These are phyloP conservation scores for Diaporthe sp. DNA, from an alignment of 2,329 filamentous ascomycete genomes.

Conservation along the genomic window DNA sequence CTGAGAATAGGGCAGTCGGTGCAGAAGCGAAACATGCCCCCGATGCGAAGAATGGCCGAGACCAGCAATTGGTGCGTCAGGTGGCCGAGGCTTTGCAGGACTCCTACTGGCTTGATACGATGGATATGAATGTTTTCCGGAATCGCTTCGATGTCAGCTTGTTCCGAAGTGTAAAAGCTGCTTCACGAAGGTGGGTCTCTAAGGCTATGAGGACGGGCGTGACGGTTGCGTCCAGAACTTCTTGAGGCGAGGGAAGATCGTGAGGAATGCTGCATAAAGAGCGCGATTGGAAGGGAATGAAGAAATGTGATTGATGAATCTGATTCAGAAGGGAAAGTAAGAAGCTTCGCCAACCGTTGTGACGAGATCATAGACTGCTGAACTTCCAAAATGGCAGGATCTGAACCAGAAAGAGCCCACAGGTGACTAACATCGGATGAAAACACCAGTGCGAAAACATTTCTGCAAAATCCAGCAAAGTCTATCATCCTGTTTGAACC, in stretches of 20 bases:
- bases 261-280: not conserved
- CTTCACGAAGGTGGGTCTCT: rapidly evolving
- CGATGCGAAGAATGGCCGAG: not conserved
- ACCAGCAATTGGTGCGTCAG: no score
- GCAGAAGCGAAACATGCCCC: not conserved
- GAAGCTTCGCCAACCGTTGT: no score
- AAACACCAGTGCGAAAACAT: no score
- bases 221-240: not conserved
- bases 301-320: not conserved
- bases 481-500: rapidly evolving
- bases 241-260: not conserved
- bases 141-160: not conserved
- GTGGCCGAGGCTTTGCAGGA: no score
- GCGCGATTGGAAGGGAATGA: not conserved
- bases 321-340: not conserved
- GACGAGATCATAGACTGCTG: not conserved
- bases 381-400: not conserved
- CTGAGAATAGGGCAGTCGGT: no score
- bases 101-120: no score
- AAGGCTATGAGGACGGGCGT: no score
- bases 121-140: not conserved
- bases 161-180: not conserved
- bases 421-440: not conserved
- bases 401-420: not conserved
- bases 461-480: not conserved